A percentile compares a stretch with the other conserved stretches of the same genome.
Conservation (phyloP, 2,329 filamentous ascomycete genomes). For the Penicillium sp. region DNA sequence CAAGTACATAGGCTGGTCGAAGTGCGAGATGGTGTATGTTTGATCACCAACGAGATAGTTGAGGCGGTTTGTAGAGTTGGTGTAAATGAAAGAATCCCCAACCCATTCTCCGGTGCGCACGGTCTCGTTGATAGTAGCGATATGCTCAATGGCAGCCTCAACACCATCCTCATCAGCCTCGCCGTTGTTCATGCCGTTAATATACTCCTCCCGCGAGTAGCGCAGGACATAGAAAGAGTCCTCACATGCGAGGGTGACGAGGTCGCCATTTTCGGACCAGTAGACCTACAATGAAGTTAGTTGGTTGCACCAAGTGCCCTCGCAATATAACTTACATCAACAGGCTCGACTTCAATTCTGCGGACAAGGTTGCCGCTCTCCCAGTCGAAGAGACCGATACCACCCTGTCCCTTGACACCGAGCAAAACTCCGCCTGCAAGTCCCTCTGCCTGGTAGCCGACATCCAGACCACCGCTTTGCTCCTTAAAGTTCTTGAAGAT, state of each 20-base stretch:
- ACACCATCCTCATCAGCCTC: slow-evolving; percentile 89
- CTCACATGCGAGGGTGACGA: slow-evolving; percentile 90
- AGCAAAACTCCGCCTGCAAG: slow-evolving; percentile 86
- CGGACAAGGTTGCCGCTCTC: slow-evolving; percentile 84
- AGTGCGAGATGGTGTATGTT: slow-evolving; percentile 96
- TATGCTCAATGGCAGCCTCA: slow-evolving; percentile 92
- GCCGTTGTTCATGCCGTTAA: slow-evolving; percentile 79
- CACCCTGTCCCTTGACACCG: slow-evolving; percentile 92
- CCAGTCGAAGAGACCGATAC: slow-evolving; percentile 97
- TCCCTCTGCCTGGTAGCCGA: slow-evolving; percentile 93
- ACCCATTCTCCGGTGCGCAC: slow-evolving; percentile 97
- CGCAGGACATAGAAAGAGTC: slow-evolving; percentile 94
- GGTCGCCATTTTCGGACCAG: slow-evolving; percentile 96
- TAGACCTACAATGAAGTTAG: slow-evolving; percentile 66
- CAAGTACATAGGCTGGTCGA: slow-evolving; percentile 93
- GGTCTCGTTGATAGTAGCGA: slow-evolving; percentile 91
- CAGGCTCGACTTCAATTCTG: slow-evolving; percentile 80
- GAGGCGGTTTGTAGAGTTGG: slow-evolving; percentile 91
- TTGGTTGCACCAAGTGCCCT: slow-evolving; percentile 6
- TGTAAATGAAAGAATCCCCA: slow-evolving; percentile 98
- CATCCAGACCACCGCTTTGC: slow-evolving; percentile 83
- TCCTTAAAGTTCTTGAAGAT: slow-evolving; percentile 98
- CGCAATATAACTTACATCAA: slow-evolving; percentile 51
- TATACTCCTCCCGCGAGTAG: slow-evolving; percentile 86
- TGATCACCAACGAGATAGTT: slow-evolving; percentile 98